Evolutionary conservation across 140 eudicot genomes (phyloP).

Genomic region (Cichorium intybus): DNA sequence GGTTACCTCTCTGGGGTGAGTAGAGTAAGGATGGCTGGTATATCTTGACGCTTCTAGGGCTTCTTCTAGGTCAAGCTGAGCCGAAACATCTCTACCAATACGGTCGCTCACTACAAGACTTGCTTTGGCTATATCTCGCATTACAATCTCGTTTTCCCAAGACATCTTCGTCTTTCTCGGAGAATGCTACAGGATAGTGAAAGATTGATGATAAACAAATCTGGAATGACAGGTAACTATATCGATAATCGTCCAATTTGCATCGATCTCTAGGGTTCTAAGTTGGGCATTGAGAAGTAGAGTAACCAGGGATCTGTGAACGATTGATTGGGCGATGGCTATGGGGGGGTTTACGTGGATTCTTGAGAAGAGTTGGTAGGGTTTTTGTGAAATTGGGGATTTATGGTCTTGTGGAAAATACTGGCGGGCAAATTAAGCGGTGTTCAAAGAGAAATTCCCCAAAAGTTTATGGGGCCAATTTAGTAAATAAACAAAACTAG

Average conservation of each 20-base stretch:
- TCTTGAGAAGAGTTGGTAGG: slow-evolving; percentile 10
- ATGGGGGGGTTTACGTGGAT: slow-evolving; percentile 16
- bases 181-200: slow-evolving; percentile 2
- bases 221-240: slow-evolving; percentile 1
- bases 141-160: slow-evolving; percentile 62
- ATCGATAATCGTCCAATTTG: background rate
- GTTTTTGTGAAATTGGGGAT: slow-evolving; percentile 27
- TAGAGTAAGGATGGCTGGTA: slow-evolving; percentile 83
- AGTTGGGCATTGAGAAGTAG: background rate
- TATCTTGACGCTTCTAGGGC: slow-evolving; percentile 93
- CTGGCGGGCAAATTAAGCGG: slow-evolving; percentile 46
- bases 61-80: slow-evolving; percentile 88
- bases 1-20: slow-evolving; percentile 93
- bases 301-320: slow-evolving; percentile 7
- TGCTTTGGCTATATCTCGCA: slow-evolving; percentile 79
- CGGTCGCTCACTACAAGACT: slow-evolving; percentile 77
- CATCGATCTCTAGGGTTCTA: slow-evolving; percentile 22
- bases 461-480: background rate
- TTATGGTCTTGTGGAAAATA: slow-evolving; percentile 20
- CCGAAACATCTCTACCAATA: slow-evolving; percentile 66
- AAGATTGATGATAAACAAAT: slow-evolving; percentile 9
- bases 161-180: slow-evolving; percentile 34
- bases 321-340: background rate
- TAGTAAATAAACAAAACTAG: no score
- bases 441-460: background rate